Base-by-base conservation (phyloP, 495 filamentous ascomycete species). In the Jackrogersella multiformis region DNA sequence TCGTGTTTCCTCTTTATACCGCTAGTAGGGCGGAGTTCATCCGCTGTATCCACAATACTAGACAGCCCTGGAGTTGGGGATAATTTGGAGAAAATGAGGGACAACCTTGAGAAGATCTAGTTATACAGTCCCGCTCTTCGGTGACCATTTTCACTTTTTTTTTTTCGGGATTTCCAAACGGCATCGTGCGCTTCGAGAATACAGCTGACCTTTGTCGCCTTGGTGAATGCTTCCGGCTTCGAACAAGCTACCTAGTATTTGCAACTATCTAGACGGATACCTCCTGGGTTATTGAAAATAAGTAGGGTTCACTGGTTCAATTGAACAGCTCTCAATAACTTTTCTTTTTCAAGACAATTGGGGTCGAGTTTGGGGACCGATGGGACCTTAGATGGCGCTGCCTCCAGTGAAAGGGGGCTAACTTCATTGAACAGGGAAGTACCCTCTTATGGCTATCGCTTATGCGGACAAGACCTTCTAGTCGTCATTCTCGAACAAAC, bases 81-180 rank as follows among this genome's bases (percentile, higher is more conserved):
- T 26, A 68, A 38, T 28, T 68, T 68, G 44, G 58, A 54, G 58
- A 62, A 68, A 26, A 44, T 44, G 58, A 58, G 45, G 41, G 38
- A 45, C 42, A 16, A 23, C 16, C 18, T 3, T 44, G 10, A 10
- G 2, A 2, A 36, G n/a, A 4, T 36, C n/a, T 16, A 35, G 26
- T 18, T 1, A 20, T 36, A 61, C n/a, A n/a, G n/a, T 7, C 52
- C 64, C 56, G 36, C 63, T 42, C 38, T 24, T 59, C 55, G 63
- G 63, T 54, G 48, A 41, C 18, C 32, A 4, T 55, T 60, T 60
- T n/a, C n/a, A n/a, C n/a, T n/a, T n/a, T n/a, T n/a, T n/a, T n/a
- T n/a, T n/a, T n/a, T n/a, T 42, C 39, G 59, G 28, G 21, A 62
- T 62, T 26, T 38, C 18, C 9, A 4, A 13, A 62, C 49, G 49